phyloP scores from a whole-genome alignment of 179 eudicot species.

The Gypsophila paniculata region DNA sequence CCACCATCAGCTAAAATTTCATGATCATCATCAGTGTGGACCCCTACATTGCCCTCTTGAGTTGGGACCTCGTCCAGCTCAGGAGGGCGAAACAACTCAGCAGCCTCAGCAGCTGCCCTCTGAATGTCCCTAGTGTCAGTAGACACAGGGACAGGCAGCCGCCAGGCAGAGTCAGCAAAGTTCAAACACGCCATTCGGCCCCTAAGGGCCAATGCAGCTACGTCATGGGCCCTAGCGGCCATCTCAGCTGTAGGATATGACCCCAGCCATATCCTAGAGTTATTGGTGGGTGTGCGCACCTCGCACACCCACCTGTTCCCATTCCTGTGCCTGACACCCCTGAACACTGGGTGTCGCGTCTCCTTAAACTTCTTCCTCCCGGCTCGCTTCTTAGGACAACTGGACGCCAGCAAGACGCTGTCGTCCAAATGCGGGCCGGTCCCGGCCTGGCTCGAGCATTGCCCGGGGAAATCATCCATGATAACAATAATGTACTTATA shows the following conservation, averaged over 20 bases:
- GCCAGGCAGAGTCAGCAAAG: constrained; percentile 44
- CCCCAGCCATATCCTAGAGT: constrained; percentile 58
- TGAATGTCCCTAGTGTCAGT: constrained; percentile 21
- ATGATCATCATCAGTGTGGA: background rate
- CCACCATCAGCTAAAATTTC: background rate
- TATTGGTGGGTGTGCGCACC: constrained; percentile 45
- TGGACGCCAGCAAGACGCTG: constrained; percentile 39
- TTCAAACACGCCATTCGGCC: constrained; percentile 44
- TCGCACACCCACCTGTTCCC: constrained; percentile 67
- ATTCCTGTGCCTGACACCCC: constrained; percentile 55
- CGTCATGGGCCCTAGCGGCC: constrained; percentile 58
- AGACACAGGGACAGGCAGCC: constrained; percentile 35
- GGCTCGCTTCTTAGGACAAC: constrained; percentile 52
- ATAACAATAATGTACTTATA: background rate
- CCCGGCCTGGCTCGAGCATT: constrained; percentile 5
- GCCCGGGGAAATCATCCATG: constrained; percentile 11
- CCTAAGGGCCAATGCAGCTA: constrained; percentile 48
- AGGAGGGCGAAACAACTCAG: constrained; percentile 30
- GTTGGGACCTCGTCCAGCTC: background rate
- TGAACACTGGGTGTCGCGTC: constrained; percentile 68
- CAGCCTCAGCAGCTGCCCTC: constrained; percentile 43
- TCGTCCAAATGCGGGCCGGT: constrained; percentile 22
- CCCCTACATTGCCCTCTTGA: background rate
- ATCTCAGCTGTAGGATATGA: constrained; percentile 57
- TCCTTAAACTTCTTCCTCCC: constrained; percentile 68